Base-by-base conservation (phyloP, 1,284 basidiomycete genomes). In the Sporisorium reilianum region DNA sequence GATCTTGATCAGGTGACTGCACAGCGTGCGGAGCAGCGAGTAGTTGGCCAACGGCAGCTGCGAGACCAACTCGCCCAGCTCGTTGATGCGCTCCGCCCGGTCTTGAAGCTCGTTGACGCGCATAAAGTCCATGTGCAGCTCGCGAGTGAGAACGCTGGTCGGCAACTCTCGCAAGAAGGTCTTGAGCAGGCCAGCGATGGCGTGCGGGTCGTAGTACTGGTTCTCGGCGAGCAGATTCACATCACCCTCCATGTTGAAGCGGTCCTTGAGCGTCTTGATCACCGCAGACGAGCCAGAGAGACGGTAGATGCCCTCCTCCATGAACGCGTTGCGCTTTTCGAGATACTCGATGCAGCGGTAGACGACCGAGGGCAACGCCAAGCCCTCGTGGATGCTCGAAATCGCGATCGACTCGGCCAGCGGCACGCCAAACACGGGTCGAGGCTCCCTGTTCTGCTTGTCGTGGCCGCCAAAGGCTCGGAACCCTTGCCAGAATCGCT, bases 241-340 rank as follows among this genome's bases (percentile, higher is more conserved):
- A 49, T 84, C 83, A 42, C 80, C 81, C 36, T 76, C 92, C 72
- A 88, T 85, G 85, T 98, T 97, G 87, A 98, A 99, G 64, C 91
- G 89, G 81, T 98, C 96, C 82, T 92, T 94, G 63, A 99, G 87
- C 48, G 88, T 90, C 87, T 97, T 97, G 87, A 98, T 95, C 56
- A 95, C 94, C 28, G 94, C 93, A 5, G 80, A 75, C 44, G 75
- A 79, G 32, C 84, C 84, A 4, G 76, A 80, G 57, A 99, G 87
- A 55, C 96, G 90, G 86, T 99, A 99, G 75, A 99, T 97, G 38
- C 96, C 96, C 86, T 99, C 96, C 83, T 99, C 96, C 79, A 93
- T 90, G 75, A 97, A 93, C 11, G 96, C 96, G 81, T 93, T 89
- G 85, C 94, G 94, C 34, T 90, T 89, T 54, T 86, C 85, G 23